Conservation (phyloP, 148 eudicot genomes). For the Drosera capensis region DNA sequence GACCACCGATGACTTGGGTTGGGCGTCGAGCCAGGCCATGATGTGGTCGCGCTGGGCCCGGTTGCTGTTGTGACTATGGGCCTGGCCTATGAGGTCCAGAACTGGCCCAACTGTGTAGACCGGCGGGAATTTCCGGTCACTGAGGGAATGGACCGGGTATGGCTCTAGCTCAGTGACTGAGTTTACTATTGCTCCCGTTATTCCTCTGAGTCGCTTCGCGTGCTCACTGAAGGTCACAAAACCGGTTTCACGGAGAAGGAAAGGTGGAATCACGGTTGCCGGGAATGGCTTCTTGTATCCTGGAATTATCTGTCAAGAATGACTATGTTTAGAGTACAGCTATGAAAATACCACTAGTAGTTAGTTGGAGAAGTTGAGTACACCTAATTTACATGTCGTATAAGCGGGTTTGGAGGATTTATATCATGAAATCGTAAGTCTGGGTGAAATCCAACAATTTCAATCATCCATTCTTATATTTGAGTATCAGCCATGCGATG, state of each 20-base stretch:
- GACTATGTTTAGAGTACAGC: too few relatives aligned
- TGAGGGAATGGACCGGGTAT: slow-evolving; percentile 1
- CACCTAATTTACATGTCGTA: too few relatives aligned
- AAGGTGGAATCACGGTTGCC: slow-evolving; percentile 2
- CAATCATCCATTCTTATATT: too few relatives aligned
- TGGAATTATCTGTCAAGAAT: too few relatives aligned
- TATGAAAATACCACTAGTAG: too few relatives aligned
- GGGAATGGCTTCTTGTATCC: slow-evolving; percentile 6
- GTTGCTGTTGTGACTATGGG: not conserved
- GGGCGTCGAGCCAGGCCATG: slow-evolving; percentile 16
- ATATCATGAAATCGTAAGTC: too few relatives aligned
- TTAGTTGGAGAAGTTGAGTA: too few relatives aligned
- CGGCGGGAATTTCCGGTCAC: not conserved
- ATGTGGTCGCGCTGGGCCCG: not conserved
- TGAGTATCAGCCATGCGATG: too few relatives aligned
- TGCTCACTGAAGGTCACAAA: not conserved
- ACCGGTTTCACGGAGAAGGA: not conserved
- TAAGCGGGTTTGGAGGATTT: too few relatives aligned
- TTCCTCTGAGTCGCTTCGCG: slow-evolving; percentile 5
- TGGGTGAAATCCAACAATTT: too few relatives aligned
- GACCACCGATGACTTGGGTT: slow-evolving; percentile 18
- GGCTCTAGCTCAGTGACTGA: slow-evolving; percentile 15
- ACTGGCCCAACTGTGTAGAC: slow-evolving; percentile 14
- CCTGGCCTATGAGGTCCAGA: slow-evolving; percentile 4
- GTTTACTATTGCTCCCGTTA: slow-evolving; percentile 14